phyloP scores from a whole-genome alignment of 306 rosid species.

The Delonix regia region DNA sequence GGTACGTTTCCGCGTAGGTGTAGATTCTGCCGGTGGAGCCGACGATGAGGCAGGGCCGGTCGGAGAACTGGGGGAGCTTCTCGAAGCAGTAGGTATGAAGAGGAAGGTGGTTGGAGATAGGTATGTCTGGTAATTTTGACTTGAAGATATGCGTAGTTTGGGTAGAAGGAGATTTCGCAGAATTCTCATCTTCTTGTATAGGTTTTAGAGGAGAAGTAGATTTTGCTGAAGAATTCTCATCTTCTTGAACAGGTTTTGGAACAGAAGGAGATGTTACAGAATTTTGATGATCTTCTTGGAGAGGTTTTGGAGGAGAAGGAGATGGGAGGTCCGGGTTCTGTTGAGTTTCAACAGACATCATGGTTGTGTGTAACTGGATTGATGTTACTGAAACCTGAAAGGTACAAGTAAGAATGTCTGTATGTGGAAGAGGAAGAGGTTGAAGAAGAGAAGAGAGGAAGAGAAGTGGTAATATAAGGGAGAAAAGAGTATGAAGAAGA shows the following conservation, averaged over 20 bases:
- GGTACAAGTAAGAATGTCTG: too few species aligned
- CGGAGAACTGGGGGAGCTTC: conserved; percentile 39
- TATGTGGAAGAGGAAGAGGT: not conserved
- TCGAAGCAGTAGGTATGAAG: conserved; percentile 77
- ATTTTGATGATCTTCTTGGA: not conserved
- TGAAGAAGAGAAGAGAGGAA: not conserved
- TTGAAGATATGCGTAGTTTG: conserved; percentile 47
- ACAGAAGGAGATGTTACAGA: not conserved
- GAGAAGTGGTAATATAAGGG: not conserved
- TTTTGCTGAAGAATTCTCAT: not conserved
- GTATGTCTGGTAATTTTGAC: conserved; percentile 73
- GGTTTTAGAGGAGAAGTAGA: not conserved
- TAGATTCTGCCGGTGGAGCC: conserved; percentile 62
- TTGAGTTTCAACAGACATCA: conserved; percentile 58
- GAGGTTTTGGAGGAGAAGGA: not conserved
- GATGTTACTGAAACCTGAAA: too few species aligned
- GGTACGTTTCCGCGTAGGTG: conserved; percentile 61
- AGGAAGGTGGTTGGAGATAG: conserved; percentile 69
- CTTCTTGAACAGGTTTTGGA: too few species aligned
- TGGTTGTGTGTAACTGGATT: not conserved
- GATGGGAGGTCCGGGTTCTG: conserved; percentile 31
- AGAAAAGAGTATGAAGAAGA: not conserved
- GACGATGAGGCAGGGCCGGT: conserved; percentile 70
- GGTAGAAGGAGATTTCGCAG: not conserved
- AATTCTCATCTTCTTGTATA: not conserved